These are phyloP conservation scores for Spencermartinsiella europaea DNA, from an alignment of 805 yeast species.

Conservation along the genomic window DNA sequence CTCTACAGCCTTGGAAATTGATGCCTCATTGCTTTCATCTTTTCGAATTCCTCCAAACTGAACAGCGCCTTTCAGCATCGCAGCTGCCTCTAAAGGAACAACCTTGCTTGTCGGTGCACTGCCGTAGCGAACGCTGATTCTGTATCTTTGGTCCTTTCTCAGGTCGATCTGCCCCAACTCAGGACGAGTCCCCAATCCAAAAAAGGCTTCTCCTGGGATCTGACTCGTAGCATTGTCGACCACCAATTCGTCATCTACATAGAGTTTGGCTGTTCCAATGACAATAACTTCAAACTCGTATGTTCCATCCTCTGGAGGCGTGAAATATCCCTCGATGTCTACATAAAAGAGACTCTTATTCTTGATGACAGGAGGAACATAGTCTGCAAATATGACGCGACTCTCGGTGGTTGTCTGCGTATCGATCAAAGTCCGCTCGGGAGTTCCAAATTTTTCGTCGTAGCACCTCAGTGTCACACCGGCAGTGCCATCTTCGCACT, in stretches of 20 bases:
- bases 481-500: conserved; percentile 8
- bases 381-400: conserved; percentile 11
- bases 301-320: conserved; percentile 44
- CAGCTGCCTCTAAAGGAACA: conserved; percentile 1
- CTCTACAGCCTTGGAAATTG: conserved; percentile 39
- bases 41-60: conserved; percentile 34
- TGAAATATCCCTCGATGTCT: conserved; percentile 40
- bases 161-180: conserved; percentile 37
- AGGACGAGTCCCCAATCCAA: conserved; percentile 52
- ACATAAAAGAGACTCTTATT: conserved; percentile 34
- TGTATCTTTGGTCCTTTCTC: conserved; percentile 42
- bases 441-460: conserved; percentile 2
- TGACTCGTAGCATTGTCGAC: conserved; percentile 55
- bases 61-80: conserved; percentile 4
- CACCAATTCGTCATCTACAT: conserved; percentile 46
- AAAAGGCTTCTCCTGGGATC: conserved; percentile 45
- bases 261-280: conserved; percentile 52
- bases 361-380: conserved; percentile 5
- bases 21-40: conserved; percentile 20
- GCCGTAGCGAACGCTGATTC: conserved; percentile 47
- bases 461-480: conserved; percentile 13
- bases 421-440: conserved; percentile 9
- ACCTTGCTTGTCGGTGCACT: conserved; percentile 38
- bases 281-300: conserved; percentile 50
- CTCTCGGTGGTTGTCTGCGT: background rate